Conservation (phyloP, 1,284 basidiomycete genomes). For the Garcileccinum viscosum region DNA sequence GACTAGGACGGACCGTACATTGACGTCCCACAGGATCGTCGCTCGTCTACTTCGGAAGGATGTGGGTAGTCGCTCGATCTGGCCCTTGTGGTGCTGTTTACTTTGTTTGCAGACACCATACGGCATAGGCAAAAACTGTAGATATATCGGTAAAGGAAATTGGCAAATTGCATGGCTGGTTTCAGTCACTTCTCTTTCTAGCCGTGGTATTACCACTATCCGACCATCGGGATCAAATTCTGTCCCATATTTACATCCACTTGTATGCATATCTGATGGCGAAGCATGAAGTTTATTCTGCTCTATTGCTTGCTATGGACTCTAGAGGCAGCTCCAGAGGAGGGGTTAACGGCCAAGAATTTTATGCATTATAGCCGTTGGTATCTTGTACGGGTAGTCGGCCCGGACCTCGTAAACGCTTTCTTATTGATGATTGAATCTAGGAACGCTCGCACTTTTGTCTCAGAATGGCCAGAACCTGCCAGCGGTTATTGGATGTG, state of each 20-base stretch:
- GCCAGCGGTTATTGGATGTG: too few species aligned
- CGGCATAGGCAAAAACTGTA: conserved; percentile 13
- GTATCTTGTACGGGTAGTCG: not conserved
- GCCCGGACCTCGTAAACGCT: not conserved
- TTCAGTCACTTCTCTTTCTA: conserved; percentile 1
- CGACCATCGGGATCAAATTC: conserved; percentile 7
- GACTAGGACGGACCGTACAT: conserved; percentile 2
- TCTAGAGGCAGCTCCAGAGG: not conserved
- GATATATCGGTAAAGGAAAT: conserved; percentile 15
- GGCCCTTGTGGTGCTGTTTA: not conserved
- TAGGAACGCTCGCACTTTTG: not conserved
- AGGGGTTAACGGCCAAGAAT: not conserved
- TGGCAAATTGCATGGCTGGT: conserved; percentile 13
- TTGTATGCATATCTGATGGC: not conserved
- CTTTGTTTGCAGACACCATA: conserved; percentile 6
- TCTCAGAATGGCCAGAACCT: too few species aligned
- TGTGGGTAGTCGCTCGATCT: conserved; percentile 29
- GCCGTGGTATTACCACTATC: not conserved
- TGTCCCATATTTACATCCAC: not conserved
- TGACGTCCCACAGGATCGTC: conserved; percentile 29
- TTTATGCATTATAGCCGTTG: not conserved
- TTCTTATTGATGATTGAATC: too few species aligned
- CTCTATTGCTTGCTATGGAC: not conserved
- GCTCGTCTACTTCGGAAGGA: conserved; percentile 30
- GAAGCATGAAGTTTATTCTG: conserved; percentile 1